phyloP scores from a whole-genome alignment of 2,329 filamentous ascomycete species.

The Remersonia thermophila region DNA sequence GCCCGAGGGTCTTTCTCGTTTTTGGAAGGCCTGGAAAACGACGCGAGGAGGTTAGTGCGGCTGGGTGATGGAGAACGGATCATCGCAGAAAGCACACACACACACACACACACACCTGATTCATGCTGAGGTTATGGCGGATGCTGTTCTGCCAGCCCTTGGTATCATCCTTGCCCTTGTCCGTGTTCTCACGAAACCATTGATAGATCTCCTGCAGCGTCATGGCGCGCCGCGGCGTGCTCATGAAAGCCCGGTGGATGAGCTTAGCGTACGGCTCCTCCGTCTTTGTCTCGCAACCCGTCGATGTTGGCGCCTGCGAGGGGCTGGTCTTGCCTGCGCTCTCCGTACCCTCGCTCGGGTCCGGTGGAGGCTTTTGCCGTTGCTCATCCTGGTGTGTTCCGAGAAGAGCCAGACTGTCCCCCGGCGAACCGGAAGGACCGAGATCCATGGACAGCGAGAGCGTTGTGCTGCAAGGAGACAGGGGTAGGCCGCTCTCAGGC shows the following conservation, averaged over 20 bases:
- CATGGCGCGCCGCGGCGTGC: slow-evolving; percentile 53
- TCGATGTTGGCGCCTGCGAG: slow-evolving; percentile 11
- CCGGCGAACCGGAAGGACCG: neutral
- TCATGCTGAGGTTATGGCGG: slow-evolving; percentile 93
- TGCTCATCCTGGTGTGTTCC: neutral
- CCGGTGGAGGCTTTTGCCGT: too few species aligned
- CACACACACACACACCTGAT: slow-evolving; percentile 46
- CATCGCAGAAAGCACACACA: neutral
- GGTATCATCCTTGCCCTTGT: slow-evolving; percentile 51
- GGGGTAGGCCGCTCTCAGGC: slow-evolving; percentile 5
- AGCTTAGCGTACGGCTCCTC: slow-evolving; percentile 70
- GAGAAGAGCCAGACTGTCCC: slow-evolving; percentile 1
- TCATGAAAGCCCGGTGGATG: slow-evolving; percentile 64
- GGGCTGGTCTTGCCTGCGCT: too few species aligned
- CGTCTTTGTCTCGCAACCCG: slow-evolving; percentile 17
- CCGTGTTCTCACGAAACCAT: slow-evolving; percentile 76
- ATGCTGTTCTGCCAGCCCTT: slow-evolving; percentile 95
- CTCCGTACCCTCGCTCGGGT: too few species aligned
- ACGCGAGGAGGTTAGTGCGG: slow-evolving; percentile 1
- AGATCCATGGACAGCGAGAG: slow-evolving; percentile 4
- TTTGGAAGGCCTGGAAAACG: slow-evolving; percentile 21
- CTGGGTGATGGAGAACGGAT: neutral
- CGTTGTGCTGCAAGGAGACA: slow-evolving; percentile 15
- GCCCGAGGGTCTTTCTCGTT: slow-evolving; percentile 27
- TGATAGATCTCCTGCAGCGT: slow-evolving; percentile 77